Evolutionary conservation across 2,329 filamentous ascomycete species (phyloP), one percentile per base, ranked within the genome.

Genomic region (Fonsecaea pugnacius): DNA sequence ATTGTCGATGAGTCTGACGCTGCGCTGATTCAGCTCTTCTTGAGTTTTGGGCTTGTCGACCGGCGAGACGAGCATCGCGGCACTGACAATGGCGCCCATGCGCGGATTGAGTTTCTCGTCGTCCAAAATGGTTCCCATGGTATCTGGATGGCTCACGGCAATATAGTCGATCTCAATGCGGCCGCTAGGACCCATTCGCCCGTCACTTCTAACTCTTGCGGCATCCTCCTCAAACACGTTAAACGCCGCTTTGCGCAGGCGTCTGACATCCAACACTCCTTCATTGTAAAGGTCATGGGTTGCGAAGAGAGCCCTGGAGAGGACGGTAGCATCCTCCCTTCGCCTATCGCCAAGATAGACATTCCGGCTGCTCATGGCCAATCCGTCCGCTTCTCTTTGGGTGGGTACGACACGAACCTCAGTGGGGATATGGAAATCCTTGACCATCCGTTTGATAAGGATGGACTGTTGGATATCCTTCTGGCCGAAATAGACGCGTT

Each of bases 381-480:
- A 80, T 0, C 94, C 94, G 75, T 96, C 92, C 1, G 74, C 62
- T 67, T 96, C 93, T 57, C 95, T 84, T 63, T 87, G 82, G 0
- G 95, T 99, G 0, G 86, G 82, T 5, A 89, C 86, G 60, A 98
- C 84, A 35, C 88, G 83, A 8, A 98, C 87, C 24, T 90, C 81
- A 3, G 87, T 90, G 43, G 91, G 86, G 46, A 98, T 77, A 75
- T 92, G 87, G 70, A 99, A 93, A 76, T 99, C 95, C 70, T 87
- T 84, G 35, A 97, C 90, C 86, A 99, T 88, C 51, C 90, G 87
- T 72, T 87, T 88, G 72, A 99, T 91, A 10, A 99, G 86, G 18
- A 96, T 91, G 0, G 92, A 96, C 79, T 99, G 95, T 81, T 99
- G 95, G 21, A 97, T 87, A 76, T 99, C 95, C 79, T 99, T 99